Evolutionary conservation across 2,329 filamentous ascomycete genomes (phyloP).

Genomic region (Epichloe brachyelytri): DNA sequence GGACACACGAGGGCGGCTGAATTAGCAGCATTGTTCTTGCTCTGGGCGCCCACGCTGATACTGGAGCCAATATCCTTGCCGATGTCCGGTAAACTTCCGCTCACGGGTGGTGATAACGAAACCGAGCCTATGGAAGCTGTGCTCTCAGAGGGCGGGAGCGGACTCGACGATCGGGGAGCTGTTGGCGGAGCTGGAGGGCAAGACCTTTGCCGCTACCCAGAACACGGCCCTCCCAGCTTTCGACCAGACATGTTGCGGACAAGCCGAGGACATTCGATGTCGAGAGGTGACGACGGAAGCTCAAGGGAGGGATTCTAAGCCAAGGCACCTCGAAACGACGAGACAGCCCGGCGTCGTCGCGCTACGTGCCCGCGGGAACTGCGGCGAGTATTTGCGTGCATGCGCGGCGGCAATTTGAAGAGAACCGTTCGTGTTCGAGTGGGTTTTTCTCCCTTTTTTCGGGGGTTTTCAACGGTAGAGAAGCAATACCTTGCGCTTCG

Average conservation of each 20-base stretch:
- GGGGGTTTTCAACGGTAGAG: background rate
- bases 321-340: constrained; percentile 9
- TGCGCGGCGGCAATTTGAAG: background rate
- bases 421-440: background rate
- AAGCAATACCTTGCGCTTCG: background rate
- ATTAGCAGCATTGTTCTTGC: constrained; percentile 34
- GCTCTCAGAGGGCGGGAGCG: constrained; percentile 49
- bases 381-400: constrained; percentile 9
- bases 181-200: constrained; percentile 39
- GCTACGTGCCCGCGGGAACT: constrained; percentile 18
- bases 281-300: background rate
- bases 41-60: constrained; percentile 52
- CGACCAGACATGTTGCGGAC: constrained; percentile 56
- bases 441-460: background rate
- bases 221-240: constrained; percentile 84
- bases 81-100: constrained; percentile 53
- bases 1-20: constrained; percentile 69
- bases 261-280: background rate
- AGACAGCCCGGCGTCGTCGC: constrained; percentile 23
- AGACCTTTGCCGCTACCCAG: constrained; percentile 77
- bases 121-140: constrained; percentile 67
- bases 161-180: constrained; percentile 35
- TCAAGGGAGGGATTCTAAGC: background rate
- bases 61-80: constrained; percentile 70
- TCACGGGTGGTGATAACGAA: constrained; percentile 45